Conservation (phyloP, 2,329 filamentous ascomycete species). For the Xylaria sp. region DNA sequence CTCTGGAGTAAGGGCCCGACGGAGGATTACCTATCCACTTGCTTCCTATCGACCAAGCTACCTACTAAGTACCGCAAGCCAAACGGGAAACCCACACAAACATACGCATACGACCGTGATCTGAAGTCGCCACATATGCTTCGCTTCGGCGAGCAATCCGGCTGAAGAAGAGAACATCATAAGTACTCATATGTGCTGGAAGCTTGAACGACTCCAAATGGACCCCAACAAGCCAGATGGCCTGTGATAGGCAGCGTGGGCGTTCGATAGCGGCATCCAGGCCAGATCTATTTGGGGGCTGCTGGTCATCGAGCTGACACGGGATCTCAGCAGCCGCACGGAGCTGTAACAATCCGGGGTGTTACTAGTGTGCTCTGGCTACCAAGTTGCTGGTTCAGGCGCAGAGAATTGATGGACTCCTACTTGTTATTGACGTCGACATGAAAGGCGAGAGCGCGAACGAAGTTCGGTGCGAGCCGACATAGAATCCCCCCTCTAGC, state of each 20-base stretch:
- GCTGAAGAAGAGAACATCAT: not conserved
- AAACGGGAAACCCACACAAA: not conserved
- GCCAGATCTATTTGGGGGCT: slow-evolving; percentile 26
- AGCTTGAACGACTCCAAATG: slow-evolving; percentile 1
- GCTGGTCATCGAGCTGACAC: slow-evolving; percentile 22
- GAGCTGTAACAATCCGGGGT: slow-evolving; percentile 28
- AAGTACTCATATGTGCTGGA: not conserved
- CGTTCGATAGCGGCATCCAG: slow-evolving; percentile 27
- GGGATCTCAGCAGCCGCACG: slow-evolving; percentile 22
- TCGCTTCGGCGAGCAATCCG: not conserved
- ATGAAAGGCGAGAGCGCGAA: not conserved
- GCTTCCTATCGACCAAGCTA: not conserved
- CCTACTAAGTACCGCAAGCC: not conserved
- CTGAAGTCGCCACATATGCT: not conserved
- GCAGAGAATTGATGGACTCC: not conserved
- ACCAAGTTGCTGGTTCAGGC: not conserved
- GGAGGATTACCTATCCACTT: not conserved
- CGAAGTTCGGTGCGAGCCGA: not conserved
- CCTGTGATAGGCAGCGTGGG: slow-evolving; percentile 5
- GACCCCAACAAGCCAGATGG: slow-evolving; percentile 13
- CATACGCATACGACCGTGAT: not conserved
- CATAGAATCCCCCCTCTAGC: not conserved
- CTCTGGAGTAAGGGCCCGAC: no score
- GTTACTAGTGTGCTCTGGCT: slow-evolving; percentile 2
- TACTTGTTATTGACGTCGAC: not conserved